Conservation (phyloP, 768 basidiomycete species). For the Multifurca ochricompacta region DNA sequence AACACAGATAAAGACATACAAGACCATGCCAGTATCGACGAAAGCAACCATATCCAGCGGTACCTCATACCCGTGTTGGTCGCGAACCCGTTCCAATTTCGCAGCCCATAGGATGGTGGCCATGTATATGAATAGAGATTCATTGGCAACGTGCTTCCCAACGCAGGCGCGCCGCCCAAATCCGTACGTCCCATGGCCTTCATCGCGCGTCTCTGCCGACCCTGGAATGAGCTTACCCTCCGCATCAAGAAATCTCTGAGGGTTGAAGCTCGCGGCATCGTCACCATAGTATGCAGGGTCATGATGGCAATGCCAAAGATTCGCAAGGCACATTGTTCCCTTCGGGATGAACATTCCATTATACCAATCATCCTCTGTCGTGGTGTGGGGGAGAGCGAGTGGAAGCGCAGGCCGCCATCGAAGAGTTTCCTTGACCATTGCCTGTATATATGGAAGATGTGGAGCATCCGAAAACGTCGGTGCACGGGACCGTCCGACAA, state of each 20-base stretch:
- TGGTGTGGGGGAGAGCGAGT: not conserved
- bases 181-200: slow-evolving; percentile 16
- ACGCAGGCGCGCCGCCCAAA: slow-evolving; percentile 21
- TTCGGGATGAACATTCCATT: slow-evolving; percentile 28
- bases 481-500: too few relatives aligned
- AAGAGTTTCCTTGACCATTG: too few relatives aligned
- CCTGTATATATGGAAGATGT: too few relatives aligned
- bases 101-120: slow-evolving; percentile 21
- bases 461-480: not conserved
- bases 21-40: slow-evolving; percentile 2
- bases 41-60: not conserved
- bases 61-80: slow-evolving; percentile 10
- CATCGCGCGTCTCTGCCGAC: slow-evolving; percentile 6
- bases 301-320: slow-evolving; percentile 15
- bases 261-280: slow-evolving; percentile 20
- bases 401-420: slow-evolving; percentile 2
- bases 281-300: slow-evolving; percentile 11
- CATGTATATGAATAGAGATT: slow-evolving; percentile 19
- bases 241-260: slow-evolving; percentile 19
- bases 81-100: slow-evolving; percentile 9
- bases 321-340: slow-evolving; percentile 29
- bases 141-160: slow-evolving; percentile 19
- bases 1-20: not conserved
- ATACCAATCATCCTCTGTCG: slow-evolving; percentile 27
- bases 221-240: not conserved